Conservation (phyloP, 1,284 basidiomycete genomes). For the Polyporus tsugae region DNA sequence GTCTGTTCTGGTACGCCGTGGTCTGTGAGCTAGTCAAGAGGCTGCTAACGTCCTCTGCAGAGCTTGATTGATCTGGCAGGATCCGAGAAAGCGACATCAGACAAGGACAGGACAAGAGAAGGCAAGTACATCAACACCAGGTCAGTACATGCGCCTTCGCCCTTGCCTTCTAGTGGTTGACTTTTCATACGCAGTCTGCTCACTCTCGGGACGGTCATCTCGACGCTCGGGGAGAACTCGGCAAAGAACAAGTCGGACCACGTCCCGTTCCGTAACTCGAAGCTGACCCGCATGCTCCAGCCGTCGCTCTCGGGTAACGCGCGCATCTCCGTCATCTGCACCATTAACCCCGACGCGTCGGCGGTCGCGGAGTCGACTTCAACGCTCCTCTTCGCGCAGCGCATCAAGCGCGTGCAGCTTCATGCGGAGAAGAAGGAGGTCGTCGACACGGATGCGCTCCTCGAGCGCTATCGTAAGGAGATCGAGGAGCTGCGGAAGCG, state of each 20-base stretch:
- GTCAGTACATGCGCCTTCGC: conserved; percentile 42
- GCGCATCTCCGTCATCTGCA: conserved; percentile 95
- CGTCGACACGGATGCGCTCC: conserved; percentile 90
- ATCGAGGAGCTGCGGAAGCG: conserved; percentile 85
- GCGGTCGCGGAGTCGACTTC: conserved; percentile 86
- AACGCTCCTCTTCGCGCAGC: conserved; percentile 88
- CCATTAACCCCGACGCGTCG: conserved; percentile 83
- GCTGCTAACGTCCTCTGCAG: conserved; percentile 43
- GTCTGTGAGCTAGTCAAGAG: neutral
- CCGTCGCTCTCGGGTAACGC: conserved; percentile 96
- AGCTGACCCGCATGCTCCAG: conserved; percentile 93
- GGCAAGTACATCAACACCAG: conserved; percentile 95
- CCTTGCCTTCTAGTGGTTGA: neutral
- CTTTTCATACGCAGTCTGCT: conserved; percentile 64
- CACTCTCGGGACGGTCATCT: conserved; percentile 90
- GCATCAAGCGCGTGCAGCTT: conserved; percentile 87
- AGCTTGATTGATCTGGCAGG: conserved; percentile 97
- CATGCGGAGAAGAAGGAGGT: conserved; percentile 94
- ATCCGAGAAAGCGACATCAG: conserved; percentile 93
- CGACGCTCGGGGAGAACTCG: conserved; percentile 87
- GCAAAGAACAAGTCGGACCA: conserved; percentile 86
- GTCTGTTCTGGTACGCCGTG: conserved; percentile 71
- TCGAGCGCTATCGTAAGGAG: conserved; percentile 90
- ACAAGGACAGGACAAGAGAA: conserved; percentile 91
- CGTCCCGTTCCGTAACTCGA: conserved; percentile 96